Base-by-base conservation (phyloP, 1,284 basidiomycete species). In the Hypsizygus ulmarius region DNA sequence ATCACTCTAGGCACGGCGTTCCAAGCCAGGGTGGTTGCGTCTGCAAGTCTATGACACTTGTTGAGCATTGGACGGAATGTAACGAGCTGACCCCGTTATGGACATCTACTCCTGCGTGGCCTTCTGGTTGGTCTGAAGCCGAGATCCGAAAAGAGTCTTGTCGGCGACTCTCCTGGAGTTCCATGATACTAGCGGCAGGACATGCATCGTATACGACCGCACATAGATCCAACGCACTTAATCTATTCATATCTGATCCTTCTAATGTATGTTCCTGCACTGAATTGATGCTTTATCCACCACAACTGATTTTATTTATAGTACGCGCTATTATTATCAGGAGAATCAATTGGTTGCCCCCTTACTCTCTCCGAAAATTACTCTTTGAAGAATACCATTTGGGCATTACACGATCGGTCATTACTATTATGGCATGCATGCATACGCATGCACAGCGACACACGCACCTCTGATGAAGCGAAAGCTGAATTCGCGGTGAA, bases 371-470 rank as follows among this genome's bases (percentile, higher is more conserved):
- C 61, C 14, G 52, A 52, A 28, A 48, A 47, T 3, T 54, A 70
- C 41, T 69, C 74, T 2, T 70, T 74, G 5, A 84, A 84, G 58
- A 78, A 86, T 44, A 83, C 81, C 2, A 71, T 87, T 12, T 89
- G 84, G 85, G 84, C 83, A 12, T 65, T 89, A 39, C 80, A 84
- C 59, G 78, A 82, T 56, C 79, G 85, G 37, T 72, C 76, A 3
- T 81, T 83, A 66, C 65, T 90, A 12, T 67, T 89, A 27, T 90
- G 87, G 85, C 79, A 86, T 61, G 74, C 75, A 28, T 89, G 87
- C 58, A 68, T 82, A 37, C 76, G 75, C 35, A 79, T 84, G 71
- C 77, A 78, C 11, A 66, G 67, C 34, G 71, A 78, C 45, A 36
- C 53, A 2, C 55, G 47, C 9, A 65, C 70, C 16, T 64, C 67